Evolutionary conservation across 2,329 filamentous ascomycete species (phyloP), one percentile per base, ranked within the genome.

Genomic region (Dactylella cylindrospora): DNA sequence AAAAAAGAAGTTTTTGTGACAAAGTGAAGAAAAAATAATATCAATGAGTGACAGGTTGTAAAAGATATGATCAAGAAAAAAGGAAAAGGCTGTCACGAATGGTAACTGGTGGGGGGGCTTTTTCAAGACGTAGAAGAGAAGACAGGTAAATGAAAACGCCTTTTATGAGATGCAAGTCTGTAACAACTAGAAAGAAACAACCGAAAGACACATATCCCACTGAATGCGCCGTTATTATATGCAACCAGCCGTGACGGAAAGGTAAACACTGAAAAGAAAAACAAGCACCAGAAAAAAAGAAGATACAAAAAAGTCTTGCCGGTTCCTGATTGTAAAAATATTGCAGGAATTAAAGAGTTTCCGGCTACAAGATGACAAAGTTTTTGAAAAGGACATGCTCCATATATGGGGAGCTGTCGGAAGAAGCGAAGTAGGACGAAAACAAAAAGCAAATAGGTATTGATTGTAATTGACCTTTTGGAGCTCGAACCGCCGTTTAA

Each of bases 361-460:
- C n/a, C n/a, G n/a, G n/a, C n/a, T n/a, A n/a, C n/a, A n/a, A n/a
- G n/a, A n/a, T n/a, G n/a, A n/a, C n/a, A n/a, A n/a, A n/a, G n/a
- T n/a, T n/a, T n/a, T n/a, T n/a, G n/a, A n/a, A n/a, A n/a, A n/a
- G n/a, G n/a, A n/a, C n/a, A n/a, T n/a, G n/a, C n/a, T n/a, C n/a
- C n/a, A n/a, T n/a, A n/a, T n/a, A n/a, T n/a, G n/a, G n/a, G n/a
- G n/a, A n/a, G n/a, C n/a, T n/a, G n/a, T n/a, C n/a, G n/a, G n/a
- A n/a, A n/a, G n/a, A n/a, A n/a, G n/a, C 22, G 22, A 38, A 38
- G 52, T 50, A 53, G 43, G 47, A 28, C 20, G 53, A 44, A 49
- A 45, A 23, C 15, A 28, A 50, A 53, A 25, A 8, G 33, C 20
- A 38, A 38, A 17, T 32, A 38, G 20, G 6, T 40, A 22, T 31